Base-by-base conservation (phyloP, 1,284 basidiomycete species). In the Ceratobasidium sp. region DNA sequence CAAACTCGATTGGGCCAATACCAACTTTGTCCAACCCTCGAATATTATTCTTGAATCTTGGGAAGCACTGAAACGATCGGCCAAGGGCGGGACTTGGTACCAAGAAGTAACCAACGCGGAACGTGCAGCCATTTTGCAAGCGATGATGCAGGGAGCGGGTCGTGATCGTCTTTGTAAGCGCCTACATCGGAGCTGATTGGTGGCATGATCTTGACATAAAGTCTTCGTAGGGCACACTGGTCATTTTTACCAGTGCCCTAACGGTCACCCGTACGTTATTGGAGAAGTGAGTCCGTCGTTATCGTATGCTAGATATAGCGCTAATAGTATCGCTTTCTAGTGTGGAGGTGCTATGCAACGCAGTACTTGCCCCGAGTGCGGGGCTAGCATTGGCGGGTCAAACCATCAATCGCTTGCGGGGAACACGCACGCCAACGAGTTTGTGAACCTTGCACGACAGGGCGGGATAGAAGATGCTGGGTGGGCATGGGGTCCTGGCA, bases 261-360 rank as follows among this genome's bases (percentile, higher is more conserved):
- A 89, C 64, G 89, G 89, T 0, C 89, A 90, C 79, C 83, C 83
- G 0, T 91, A 87, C 74, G 85, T 86, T 7, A 90, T 90, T 59
- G 82, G 81, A 9, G 85, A 90, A 76, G 86, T 88, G 52, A 79
- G 84, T 83, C 48, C 66, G 84, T 78, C 78, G 80, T 28, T 26
- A 46, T 64, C 12, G 52, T 50, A 15, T 56, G 23, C 44, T 5
- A 40, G 6, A n/a, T 26, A 12, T 5, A 57, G 46, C 28, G 57
- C 78, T 80, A 33, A 77, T 64, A 15, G 20, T 20, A 23, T n/a
- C 59, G 10, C 28, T 42, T 79, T 65, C 59, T 57, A 91, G 89
- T 90, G 90, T 75, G 89, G 90, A 61, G 90, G 89, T 5, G 89
- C 89, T 0, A 87, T 85, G 84, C 23, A 88, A 78, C 79, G 56